phyloP scores from a whole-genome alignment of 257 asterid species.

The Pogostemon cablin region DNA sequence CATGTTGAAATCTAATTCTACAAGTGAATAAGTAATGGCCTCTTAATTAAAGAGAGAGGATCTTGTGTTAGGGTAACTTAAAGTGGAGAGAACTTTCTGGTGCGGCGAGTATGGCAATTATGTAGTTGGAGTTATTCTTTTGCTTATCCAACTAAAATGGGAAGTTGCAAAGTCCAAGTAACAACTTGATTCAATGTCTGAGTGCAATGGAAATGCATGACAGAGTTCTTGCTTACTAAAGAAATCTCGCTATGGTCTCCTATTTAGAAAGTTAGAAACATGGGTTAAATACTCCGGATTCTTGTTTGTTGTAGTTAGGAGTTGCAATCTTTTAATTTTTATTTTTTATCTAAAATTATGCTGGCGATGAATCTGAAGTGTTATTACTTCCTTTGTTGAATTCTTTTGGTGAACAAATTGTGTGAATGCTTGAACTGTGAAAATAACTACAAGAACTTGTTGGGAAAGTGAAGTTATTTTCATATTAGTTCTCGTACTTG shows the following conservation, averaged over 20 bases:
- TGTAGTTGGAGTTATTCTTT: slow-evolving; percentile 5
- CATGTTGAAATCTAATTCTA: slow-evolving; percentile 13
- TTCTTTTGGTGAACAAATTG: not conserved
- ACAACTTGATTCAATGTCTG: not conserved
- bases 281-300: not conserved
- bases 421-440: not conserved
- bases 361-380: not conserved
- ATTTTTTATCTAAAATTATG: slow-evolving; percentile 16
- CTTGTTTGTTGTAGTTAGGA: not conserved
- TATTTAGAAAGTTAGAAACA: slow-evolving; percentile 15
- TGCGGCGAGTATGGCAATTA: not conserved
- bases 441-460: not conserved
- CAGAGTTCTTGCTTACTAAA: slow-evolving; percentile 10
- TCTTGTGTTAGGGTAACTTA: slow-evolving; percentile 2
- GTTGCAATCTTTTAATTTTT: slow-evolving; percentile 2
- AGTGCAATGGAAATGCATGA: not conserved
- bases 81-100: not conserved
- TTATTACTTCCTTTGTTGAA: not conserved
- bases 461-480: not conserved
- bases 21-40: slow-evolving; percentile 20
- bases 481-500: not conserved
- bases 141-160: slow-evolving; percentile 10
- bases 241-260: slow-evolving; percentile 1
- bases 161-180: not conserved
- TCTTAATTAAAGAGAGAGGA: slow-evolving; percentile 14